Conservation (phyloP, 768 basidiomycete species). For the Boletus patriciae region DNA sequence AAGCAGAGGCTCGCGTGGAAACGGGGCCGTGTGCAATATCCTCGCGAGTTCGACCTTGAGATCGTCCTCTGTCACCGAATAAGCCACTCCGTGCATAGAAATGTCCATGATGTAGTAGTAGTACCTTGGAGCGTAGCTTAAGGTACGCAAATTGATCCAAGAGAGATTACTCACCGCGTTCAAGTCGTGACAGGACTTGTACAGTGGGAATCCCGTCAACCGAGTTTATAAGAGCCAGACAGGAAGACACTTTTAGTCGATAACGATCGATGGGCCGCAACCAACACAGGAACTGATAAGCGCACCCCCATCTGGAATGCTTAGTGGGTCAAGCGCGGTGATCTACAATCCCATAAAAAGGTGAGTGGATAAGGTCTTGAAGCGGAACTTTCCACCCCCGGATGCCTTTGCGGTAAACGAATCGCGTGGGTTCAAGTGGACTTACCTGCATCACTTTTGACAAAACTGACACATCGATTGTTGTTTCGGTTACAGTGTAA, state of each 20-base stretch:
- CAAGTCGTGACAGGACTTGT: slow-evolving; percentile 9
- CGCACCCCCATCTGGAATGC: background rate
- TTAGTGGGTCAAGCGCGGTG: slow-evolving; percentile 14
- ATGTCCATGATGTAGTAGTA: slow-evolving; percentile 33
- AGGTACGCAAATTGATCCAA: background rate
- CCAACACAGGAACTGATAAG: slow-evolving; percentile 3
- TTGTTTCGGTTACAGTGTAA: slow-evolving; percentile 87
- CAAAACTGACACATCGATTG: slow-evolving; percentile 84
- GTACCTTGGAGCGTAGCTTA: background rate
- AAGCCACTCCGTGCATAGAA: slow-evolving; percentile 34
- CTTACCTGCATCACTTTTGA: slow-evolving; percentile 95
- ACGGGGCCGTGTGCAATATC: slow-evolving; percentile 36
- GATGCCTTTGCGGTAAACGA: slow-evolving; percentile 1
- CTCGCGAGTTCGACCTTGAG: slow-evolving; percentile 35
- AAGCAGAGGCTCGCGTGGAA: slow-evolving; percentile 23
- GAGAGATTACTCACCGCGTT: slow-evolving; percentile 21
- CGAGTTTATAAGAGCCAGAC: slow-evolving; percentile 17
- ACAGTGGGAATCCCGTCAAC: background rate
- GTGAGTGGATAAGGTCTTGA: background rate
- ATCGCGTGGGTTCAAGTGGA: slow-evolving; percentile 3
- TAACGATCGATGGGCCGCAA: slow-evolving; percentile 13
- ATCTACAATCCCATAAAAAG: background rate
- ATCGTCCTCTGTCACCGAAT: slow-evolving; percentile 31
- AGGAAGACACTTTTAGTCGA: slow-evolving; percentile 13
- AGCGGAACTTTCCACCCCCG: background rate